Base-by-base conservation (phyloP, 2,329 filamentous ascomycete genomes). In the Neospermospora avenae region DNA sequence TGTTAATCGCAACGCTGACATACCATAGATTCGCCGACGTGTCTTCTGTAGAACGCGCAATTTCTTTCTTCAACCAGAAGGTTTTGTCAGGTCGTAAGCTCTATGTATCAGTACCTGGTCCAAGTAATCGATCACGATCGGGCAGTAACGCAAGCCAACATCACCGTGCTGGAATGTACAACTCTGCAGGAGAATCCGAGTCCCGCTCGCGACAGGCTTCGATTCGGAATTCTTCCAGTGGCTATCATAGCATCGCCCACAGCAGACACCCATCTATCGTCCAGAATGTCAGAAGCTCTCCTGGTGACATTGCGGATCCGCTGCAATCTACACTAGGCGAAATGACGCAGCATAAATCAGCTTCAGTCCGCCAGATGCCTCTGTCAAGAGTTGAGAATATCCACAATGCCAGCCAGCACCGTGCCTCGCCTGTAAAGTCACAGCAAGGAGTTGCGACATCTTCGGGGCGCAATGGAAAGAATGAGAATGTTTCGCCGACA, bases 1-100 rank as follows among this genome's bases (percentile, higher is more conserved):
- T 14, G n/a, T 41, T 13, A 3, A 39, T 20, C 20, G 14, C 28
- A 39, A 56, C 16, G 14, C n/a, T 56, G n/a, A 53, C 28, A 56
- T 39, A 46, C 28, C 24, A 35, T 31, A 62, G 54, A 42, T 65
- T 62, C 24, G 24, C 28, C n/a, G 52, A 66, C 0, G 14, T 25
- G 5, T 18, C 6, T 24, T 58, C 62, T 2, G 63, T 62, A 37
- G n/a, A 58, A 13, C 41, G 14, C 22, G 65, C 64, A 3, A 63
- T 67, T n/a, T 14, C 49, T 3, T 49, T 34, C 18, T 59, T 54
- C 18, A 54, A 62, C 31, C 42, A 28, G 6, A 22, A n/a, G 16
- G 11, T 55, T 18, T 16, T n/a, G 7, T 42, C 49, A 14, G 55
- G 42, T 6, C 25, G 20, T 16, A 55, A n/a, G 14, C 44, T 61